Conservation (phyloP, 768 basidiomycete species). For the Boletus fagicola region DNA sequence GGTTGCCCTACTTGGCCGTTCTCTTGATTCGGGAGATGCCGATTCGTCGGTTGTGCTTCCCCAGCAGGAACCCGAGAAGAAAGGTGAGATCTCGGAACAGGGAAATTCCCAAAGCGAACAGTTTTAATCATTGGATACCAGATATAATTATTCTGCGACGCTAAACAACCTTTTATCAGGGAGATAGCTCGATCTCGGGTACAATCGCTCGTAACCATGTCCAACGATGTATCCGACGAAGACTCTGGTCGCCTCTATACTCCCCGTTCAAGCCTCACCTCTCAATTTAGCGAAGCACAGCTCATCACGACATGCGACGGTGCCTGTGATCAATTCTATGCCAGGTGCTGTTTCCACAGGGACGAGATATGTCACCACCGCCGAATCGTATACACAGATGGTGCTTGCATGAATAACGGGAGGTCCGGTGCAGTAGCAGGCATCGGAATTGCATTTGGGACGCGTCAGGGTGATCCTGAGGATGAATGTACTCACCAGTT, state of each 20-base stretch:
- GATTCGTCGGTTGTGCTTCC: background rate
- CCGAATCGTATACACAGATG: background rate
- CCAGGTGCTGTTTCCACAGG: background rate
- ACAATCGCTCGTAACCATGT: background rate
- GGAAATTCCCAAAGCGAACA: background rate
- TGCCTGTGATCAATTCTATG: background rate
- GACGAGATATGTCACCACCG: background rate
- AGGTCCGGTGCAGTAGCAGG: background rate
- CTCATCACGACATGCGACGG: background rate
- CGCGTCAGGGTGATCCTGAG: background rate
- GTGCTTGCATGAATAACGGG: background rate
- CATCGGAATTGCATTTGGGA: background rate
- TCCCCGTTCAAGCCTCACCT: background rate
- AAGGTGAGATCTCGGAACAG: background rate
- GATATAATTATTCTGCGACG: background rate
- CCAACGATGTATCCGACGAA: background rate
- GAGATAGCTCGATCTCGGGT: background rate
- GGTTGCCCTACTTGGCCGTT: background rate
- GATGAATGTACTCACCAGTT: background rate
- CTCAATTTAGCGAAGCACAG: background rate
- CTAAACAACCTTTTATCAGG: background rate
- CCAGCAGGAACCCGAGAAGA: background rate
- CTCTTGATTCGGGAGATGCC: conserved; percentile 5
- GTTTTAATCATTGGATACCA: background rate
- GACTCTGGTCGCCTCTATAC: background rate